Evolutionary conservation across 306 rosid species (phyloP).

Genomic region (Cucumis cinereus): DNA sequence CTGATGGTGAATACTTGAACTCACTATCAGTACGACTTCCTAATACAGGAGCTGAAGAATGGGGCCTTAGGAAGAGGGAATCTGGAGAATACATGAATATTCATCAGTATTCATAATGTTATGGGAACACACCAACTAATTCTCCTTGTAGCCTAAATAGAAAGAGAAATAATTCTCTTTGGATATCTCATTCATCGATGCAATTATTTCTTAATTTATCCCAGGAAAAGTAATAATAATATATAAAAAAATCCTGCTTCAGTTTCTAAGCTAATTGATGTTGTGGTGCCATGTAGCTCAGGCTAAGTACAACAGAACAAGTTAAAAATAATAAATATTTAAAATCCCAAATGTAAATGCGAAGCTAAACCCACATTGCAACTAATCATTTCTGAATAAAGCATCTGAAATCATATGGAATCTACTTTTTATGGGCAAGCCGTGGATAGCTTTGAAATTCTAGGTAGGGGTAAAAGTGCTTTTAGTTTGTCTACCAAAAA

Average conservation of each 20-base stretch:
- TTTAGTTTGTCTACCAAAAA: background rate
- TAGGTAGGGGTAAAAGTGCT: background rate
- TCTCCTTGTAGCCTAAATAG: background rate
- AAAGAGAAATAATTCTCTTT: background rate
- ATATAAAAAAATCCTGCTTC: background rate
- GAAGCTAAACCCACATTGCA: background rate
- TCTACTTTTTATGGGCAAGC: background rate
- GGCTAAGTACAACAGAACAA: background rate
- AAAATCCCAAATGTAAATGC: background rate
- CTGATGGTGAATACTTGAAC: conserved; percentile 50
- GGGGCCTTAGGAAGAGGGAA: conserved; percentile 54
- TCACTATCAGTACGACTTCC: conserved; percentile 51
- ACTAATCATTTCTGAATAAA: background rate
- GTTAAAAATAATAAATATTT: background rate
- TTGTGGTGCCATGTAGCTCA: background rate
- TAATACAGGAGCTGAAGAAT: conserved; percentile 39
- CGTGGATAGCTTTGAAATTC: background rate
- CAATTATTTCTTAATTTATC: too few relatives aligned
- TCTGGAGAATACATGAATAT: conserved; percentile 33
- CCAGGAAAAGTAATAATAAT: background rate
- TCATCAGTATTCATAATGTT: conserved; percentile 8
- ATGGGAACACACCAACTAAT: background rate
- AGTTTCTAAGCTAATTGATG: background rate
- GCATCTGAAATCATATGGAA: background rate
- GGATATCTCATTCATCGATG: too few relatives aligned